Percentiles rank a stretch among this genome's conserved stretches.
Conservation (phyloP, 1,284 basidiomycete species). For the Trichosporon sp. region DNA sequence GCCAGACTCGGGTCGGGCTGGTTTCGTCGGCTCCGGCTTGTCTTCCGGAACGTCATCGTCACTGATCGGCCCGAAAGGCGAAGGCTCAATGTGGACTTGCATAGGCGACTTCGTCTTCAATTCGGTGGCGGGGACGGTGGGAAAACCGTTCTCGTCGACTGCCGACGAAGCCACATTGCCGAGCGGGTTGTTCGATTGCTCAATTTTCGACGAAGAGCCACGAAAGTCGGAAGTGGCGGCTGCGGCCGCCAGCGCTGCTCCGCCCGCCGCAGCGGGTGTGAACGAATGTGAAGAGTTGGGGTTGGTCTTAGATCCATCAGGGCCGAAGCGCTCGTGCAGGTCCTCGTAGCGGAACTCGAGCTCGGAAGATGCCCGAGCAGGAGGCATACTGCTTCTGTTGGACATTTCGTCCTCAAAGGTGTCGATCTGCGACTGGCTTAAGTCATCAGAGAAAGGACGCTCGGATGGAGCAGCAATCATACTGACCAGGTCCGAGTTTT, state of each 20-base stretch:
- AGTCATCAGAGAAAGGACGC: slow-evolving; percentile 15
- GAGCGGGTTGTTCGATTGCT: slow-evolving; percentile 4
- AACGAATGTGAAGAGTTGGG: slow-evolving; percentile 5
- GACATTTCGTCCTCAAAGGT: slow-evolving; percentile 22
- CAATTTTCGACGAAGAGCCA: slow-evolving; percentile 8
- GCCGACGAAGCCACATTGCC: slow-evolving; percentile 14
- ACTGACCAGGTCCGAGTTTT: slow-evolving; percentile 33
- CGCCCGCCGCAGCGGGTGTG: slow-evolving; percentile 14
- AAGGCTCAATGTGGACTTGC: slow-evolving; percentile 50
- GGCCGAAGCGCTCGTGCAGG: slow-evolving; percentile 30
- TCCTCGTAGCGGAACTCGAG: slow-evolving; percentile 35
- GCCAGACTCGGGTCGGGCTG: slow-evolving; percentile 4
- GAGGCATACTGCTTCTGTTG: slow-evolving; percentile 29
- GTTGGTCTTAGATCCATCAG: slow-evolving; percentile 17
- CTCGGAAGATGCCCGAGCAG: slow-evolving; percentile 31
- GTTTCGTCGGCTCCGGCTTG: background rate
- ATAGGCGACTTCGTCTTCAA: slow-evolving; percentile 31
- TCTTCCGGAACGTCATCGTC: background rate
- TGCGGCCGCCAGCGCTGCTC: background rate
- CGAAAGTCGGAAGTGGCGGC: slow-evolving; percentile 24
- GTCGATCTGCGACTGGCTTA: slow-evolving; percentile 13
- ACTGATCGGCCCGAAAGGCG: slow-evolving; percentile 31
- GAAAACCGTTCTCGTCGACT: background rate
- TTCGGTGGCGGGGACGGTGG: slow-evolving; percentile 15
- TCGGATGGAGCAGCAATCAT: background rate